These are phyloP conservation scores for Sideroxylon spinosum DNA, from an alignment of 179 eudicot species.

Conservation along the genomic window DNA sequence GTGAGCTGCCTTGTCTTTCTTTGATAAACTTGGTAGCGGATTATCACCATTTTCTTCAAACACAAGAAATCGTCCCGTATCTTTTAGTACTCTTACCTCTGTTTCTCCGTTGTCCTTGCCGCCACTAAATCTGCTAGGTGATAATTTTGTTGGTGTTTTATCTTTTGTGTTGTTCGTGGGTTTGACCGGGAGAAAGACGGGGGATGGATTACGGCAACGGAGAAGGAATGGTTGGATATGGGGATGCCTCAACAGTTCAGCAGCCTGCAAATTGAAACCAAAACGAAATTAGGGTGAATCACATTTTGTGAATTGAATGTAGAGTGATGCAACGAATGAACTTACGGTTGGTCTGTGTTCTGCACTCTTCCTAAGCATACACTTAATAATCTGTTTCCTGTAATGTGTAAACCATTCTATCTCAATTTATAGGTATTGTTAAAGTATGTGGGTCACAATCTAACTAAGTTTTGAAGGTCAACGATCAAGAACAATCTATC, in stretches of 20 bases:
- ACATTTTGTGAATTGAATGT: background rate
- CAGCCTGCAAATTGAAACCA: conserved; percentile 51
- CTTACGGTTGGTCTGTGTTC: conserved; percentile 94
- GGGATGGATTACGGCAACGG: conserved; percentile 57
- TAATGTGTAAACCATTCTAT: conserved; percentile 12
- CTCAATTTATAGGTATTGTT: background rate
- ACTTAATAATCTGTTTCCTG: conserved; percentile 90
- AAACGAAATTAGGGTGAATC: background rate
- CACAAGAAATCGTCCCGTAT: conserved; percentile 31
- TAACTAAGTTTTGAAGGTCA: no score
- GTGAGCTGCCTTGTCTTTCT: conserved; percentile 37
- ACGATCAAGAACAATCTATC: background rate
- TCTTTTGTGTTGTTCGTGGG: conserved; percentile 54
- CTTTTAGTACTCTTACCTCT: conserved; percentile 34
- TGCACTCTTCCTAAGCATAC: conserved; percentile 85
- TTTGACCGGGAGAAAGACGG: conserved; percentile 80
- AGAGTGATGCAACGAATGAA: conserved; percentile 4
- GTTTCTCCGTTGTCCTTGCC: conserved; percentile 32
- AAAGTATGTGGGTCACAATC: no score
- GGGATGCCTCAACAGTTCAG: conserved; percentile 74
- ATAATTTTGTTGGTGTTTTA: conserved; percentile 39
- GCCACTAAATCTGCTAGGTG: conserved; percentile 35
- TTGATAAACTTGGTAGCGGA: conserved; percentile 27
- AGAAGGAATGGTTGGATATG: conserved; percentile 76
- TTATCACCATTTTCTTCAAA: conserved; percentile 27